Evolutionary conservation across 1,284 basidiomycete species (phyloP).

Genomic region (Polyporus tsugae): DNA sequence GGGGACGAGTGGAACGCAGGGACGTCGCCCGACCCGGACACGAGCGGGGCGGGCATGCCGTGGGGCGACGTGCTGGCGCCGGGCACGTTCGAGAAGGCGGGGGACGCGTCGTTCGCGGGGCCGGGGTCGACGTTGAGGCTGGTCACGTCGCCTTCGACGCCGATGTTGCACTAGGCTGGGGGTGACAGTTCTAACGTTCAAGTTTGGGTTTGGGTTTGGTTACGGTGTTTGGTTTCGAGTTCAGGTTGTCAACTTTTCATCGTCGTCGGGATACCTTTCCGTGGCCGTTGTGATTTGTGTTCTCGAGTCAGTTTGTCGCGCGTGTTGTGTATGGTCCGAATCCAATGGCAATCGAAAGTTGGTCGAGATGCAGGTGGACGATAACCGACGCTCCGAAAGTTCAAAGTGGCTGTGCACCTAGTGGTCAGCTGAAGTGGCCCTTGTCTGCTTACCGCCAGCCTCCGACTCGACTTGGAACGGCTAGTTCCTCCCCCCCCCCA

Average conservation of each 20-base stretch:
- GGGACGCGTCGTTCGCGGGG: conserved; percentile 35
- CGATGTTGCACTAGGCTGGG: conserved; percentile 11
- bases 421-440: neutral
- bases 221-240: neutral
- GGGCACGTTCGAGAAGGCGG: conserved; percentile 21
- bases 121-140: conserved; percentile 36
- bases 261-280: neutral
- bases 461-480: too few species aligned
- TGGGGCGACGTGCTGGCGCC: conserved; percentile 27
- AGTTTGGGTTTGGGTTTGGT: neutral
- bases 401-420: neutral
- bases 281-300: neutral
- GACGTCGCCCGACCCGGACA: conserved; percentile 19
- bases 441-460: too few species aligned
- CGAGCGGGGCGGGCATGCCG: conserved; percentile 26
- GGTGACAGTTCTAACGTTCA: neutral
- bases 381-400: too few species aligned
- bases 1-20: conserved; percentile 37
- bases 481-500: too few species aligned
- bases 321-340: neutral
- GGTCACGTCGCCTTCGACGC: conserved; percentile 35
- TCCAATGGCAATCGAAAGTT: neutral
- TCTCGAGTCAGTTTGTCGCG: neutral
- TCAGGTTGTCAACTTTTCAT: neutral
- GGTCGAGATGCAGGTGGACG: neutral